Evolutionary conservation across 1,284 basidiomycete species (phyloP), one percentile per base, ranked within the genome.

Genomic region (Apiotrichum montevideense): DNA sequence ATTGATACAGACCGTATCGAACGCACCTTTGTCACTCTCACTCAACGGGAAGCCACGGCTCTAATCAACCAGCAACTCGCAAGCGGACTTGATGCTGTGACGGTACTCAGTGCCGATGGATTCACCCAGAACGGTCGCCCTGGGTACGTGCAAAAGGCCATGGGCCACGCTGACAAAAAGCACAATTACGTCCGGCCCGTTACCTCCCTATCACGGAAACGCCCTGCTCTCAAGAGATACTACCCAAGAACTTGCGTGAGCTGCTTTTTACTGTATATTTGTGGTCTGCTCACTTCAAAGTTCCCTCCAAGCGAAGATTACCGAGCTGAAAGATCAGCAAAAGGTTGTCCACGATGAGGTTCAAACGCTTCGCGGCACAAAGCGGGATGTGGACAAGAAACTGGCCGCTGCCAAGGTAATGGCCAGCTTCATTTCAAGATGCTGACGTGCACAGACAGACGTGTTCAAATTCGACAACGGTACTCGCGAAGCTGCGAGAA

Each of bases 1-100:
- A 86, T 98, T 75, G 90, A 91, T 72, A 77, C 81, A 42, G 76
- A 76, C 21, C 77, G 75, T 44, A 89, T 97, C 54, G 95, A 98
- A 73, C 79, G 81, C 14, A 82, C 81, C 2, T 76, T 90, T 3
- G 80, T 98, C 10, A 84, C 87, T 0, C 67, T 67, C 1, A 82
- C 75, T 7, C 87, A 87, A 75, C 68, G 68, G 1, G 81, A 84
- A 33, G 88, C 82, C 2, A 83, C 90, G 57, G 61, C 77, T 1
- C 70, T 80, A 41, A 79, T 88, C 42, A 69, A 80, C 52, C 63
- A 70, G 10, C 60, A 85, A 32, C 44, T 69, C n/a, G 32, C 43
- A 7, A 21, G 49, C 0, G 54, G 55, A 6, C 9, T 63, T 7
- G 32, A 41, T 3, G 6, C 45, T 1, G 61, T 65, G 15, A 55